phyloP scores from a whole-genome alignment of 768 basidiomycete genomes.

The Psilocybe subaeruginosa region DNA sequence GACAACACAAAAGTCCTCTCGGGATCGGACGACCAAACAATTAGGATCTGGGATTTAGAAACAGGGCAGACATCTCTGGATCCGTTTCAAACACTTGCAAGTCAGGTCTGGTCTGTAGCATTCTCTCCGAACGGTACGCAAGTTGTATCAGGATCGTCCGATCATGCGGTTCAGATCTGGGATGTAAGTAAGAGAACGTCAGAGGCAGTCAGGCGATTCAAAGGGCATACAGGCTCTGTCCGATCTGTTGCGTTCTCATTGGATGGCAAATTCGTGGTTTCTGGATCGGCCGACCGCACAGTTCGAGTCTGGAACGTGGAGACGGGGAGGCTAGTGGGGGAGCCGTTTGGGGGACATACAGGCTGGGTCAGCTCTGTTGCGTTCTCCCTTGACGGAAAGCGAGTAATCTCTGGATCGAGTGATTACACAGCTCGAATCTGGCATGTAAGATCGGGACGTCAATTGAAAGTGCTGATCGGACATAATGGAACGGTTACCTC shows the following conservation, averaged over 20 bases:
- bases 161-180: background rate
- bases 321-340: no score
- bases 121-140: conserved; percentile 5
- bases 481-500: background rate
- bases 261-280: no score
- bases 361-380: background rate
- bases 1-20: conserved; percentile 2
- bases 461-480: background rate
- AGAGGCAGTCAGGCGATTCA: no score
- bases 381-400: background rate
- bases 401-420: background rate
- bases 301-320: no score
- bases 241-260: no score
- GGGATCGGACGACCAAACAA: background rate
- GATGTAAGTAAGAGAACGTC: background rate
- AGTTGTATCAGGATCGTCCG: background rate
- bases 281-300: no score
- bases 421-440: conserved; percentile 4
- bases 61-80: background rate
- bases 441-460: background rate
- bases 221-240: no score
- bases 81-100: background rate
- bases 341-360: background rate
- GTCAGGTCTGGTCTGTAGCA: background rate
- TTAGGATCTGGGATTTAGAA: conserved; percentile 3